Base-by-base conservation (phyloP, 495 filamentous ascomycete species). In the Hyaloscypha finlandica region DNA sequence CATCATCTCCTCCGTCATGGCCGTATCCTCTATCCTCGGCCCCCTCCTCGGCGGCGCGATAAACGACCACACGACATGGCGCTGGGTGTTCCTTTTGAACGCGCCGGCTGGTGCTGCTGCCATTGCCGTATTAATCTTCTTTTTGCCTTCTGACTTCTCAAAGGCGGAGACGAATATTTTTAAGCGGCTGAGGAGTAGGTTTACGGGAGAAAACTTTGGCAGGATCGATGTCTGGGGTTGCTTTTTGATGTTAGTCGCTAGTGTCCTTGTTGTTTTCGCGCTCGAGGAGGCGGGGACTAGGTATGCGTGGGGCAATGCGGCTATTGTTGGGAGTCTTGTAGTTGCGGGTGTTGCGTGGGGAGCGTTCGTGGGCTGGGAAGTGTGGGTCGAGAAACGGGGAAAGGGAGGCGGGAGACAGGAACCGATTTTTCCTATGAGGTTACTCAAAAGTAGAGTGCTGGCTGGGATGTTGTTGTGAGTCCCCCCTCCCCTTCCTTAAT, bases 271-370 rank as follows among this genome's bases (percentile, higher is more conserved):
- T 0, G 79, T 88, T 1, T 83, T 87, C 60, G 79, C 83, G 3
- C 76, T 90, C n/a, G 83, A 89, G 64, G 81, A 89, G 70, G 84
- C 77, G 8, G 85, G 85, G 0, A 72, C 75, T n/a, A 77, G 75
- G 5, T 83, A 79, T 71, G 60, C 73, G 48, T 85, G 82, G 83
- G 74, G 76, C 31, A 80, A 76, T 64, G 74, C 78, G 0, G 71
- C 75, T 30, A 79, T 84, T 4, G 73, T 84, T 32, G 61, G 74
- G 37, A 74, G 78, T 11, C 58, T 85, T 12, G 73, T 78, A 1
- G 70, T 81, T 2, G 80, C 80, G 0, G 81, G 74, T 0, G 65
- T 81, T n/a, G 79, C 74, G 71, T 87, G 83, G 76, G 51, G 76
- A 4, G 70, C 77, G 51, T 81, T 87, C 60, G 72, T 73, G 32